phyloP scores from a whole-genome alignment of 257 asterid genomes.

The Rubia yunnanensis region DNA sequence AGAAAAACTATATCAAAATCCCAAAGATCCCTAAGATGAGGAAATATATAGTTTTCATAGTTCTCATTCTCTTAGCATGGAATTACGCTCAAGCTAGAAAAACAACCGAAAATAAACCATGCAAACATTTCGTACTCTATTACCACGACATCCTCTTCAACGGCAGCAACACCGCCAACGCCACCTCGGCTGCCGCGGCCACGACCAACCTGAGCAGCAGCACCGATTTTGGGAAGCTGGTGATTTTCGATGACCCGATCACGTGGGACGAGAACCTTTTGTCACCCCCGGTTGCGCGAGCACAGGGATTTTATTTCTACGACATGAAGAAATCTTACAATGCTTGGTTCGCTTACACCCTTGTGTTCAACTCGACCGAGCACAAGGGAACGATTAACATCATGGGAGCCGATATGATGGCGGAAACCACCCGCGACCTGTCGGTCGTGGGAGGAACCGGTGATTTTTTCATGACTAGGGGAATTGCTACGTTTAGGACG shows the following conservation, averaged over 20 bases:
- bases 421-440: constrained; percentile 38
- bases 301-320: constrained; percentile 58
- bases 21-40: background rate
- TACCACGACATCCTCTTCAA: constrained; percentile 56
- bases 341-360: constrained; percentile 64
- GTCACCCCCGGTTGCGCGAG: constrained; percentile 41
- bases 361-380: constrained; percentile 41
- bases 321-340: constrained; percentile 27
- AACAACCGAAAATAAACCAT: constrained; percentile 26
- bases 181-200: constrained; percentile 36
- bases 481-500: constrained; percentile 38
- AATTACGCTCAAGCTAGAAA: constrained; percentile 7
- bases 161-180: constrained; percentile 41
- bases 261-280: constrained; percentile 33
- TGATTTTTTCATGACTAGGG: constrained; percentile 62
- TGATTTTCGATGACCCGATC: constrained; percentile 53
- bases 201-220: constrained; percentile 17
- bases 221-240: constrained; percentile 33
- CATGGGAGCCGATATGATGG: constrained; percentile 49
- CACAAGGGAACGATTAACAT: constrained; percentile 42
- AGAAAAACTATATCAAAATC: background rate
- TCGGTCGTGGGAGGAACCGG: constrained; percentile 63
- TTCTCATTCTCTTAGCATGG: constrained; percentile 14
- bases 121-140: constrained; percentile 45
- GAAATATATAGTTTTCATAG: constrained; percentile 7